Evolutionary conservation across 1,284 basidiomycete genomes (phyloP).

Genomic region (Tetrapyrgos nigripes): DNA sequence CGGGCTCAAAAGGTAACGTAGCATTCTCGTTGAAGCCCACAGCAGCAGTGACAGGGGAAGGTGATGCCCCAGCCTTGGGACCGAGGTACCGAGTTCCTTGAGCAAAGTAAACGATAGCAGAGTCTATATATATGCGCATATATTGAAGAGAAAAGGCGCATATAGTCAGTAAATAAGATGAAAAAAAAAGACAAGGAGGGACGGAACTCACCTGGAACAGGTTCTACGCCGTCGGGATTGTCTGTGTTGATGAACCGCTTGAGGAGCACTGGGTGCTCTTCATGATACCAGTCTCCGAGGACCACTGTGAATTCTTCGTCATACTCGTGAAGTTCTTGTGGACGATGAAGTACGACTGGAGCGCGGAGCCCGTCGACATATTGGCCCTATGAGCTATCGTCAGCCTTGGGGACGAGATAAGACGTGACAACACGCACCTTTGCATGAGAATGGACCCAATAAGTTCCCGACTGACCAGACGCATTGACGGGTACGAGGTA

Average conservation of each 20-base stretch:
- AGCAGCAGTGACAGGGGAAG: conserved; percentile 54
- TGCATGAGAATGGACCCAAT: conserved; percentile 86
- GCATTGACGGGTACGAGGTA: conserved; percentile 83
- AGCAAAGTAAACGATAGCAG: conserved; percentile 85
- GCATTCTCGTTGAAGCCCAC: conserved; percentile 89
- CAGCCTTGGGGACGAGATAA: neutral
- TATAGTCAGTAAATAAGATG: neutral
- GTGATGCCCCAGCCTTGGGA: conserved; percentile 56
- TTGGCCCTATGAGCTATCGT: conserved; percentile 59
- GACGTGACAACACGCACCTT: conserved; percentile 54
- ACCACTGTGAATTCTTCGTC: conserved; percentile 93
- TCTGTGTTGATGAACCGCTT: conserved; percentile 76
- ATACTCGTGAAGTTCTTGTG: conserved; percentile 70
- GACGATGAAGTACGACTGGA: conserved; percentile 78
- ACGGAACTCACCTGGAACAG: conserved; percentile 75
- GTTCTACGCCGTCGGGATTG: conserved; percentile 88
- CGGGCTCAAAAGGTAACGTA: conserved; percentile 82
- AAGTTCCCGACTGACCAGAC: conserved; percentile 83
- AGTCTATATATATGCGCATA: conserved; percentile 52
- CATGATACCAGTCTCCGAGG: conserved; percentile 88
- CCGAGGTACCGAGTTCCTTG: conserved; percentile 77
- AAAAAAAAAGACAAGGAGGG: no score
- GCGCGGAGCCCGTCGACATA: conserved; percentile 88
- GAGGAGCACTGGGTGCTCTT: conserved; percentile 70
- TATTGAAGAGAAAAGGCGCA: neutral